A percentile compares a stretch with the other conserved stretches of the same genome.
phyloP scores from a whole-genome alignment of 1,284 basidiomycete species.

The Rhodotorula sp. region DNA sequence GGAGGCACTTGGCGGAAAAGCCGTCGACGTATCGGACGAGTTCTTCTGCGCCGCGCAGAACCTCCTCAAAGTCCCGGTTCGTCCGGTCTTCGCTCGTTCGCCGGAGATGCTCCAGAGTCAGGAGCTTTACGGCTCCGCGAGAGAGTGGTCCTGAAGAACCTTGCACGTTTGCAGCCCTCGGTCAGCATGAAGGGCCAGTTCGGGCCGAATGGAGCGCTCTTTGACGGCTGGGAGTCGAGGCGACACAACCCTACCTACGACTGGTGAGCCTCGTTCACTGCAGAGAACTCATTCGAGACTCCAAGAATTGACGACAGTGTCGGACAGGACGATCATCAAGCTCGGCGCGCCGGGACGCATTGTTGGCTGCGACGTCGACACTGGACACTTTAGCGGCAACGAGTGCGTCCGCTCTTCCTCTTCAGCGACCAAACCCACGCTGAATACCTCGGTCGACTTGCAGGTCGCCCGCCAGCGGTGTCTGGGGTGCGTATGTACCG shows the following conservation, averaged over 20 bases:
- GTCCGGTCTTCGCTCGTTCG: constrained; percentile 36
- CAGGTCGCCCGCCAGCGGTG: constrained; percentile 43
- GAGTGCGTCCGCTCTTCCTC: constrained; percentile 55
- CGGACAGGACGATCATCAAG: constrained; percentile 76
- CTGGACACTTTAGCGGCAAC: constrained; percentile 93
- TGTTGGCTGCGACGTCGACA: constrained; percentile 91
- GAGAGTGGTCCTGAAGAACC: neutral
- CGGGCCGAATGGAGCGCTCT: constrained; percentile 91
- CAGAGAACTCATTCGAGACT: accelerated
- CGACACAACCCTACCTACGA: constrained; percentile 85
- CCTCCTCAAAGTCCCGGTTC: constrained; percentile 75
- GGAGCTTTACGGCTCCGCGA: neutral
- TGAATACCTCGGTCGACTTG: neutral
- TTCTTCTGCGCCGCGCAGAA: constrained; percentile 89
- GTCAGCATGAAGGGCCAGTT: constrained; percentile 86
- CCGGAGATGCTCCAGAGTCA: neutral
- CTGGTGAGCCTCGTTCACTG: constrained; percentile 60
- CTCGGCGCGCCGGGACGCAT: constrained; percentile 69
- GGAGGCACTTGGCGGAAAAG: constrained; percentile 72
- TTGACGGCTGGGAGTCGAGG: constrained; percentile 89
- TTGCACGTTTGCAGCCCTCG: constrained; percentile 59
- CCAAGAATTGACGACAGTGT: neutral
- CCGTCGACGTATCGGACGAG: constrained; percentile 82
- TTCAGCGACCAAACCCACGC: accelerated
- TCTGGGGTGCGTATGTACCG: constrained; percentile 39